Conservation (phyloP, 2,329 filamentous ascomycete species). For the Blumeria hordei region DNA sequence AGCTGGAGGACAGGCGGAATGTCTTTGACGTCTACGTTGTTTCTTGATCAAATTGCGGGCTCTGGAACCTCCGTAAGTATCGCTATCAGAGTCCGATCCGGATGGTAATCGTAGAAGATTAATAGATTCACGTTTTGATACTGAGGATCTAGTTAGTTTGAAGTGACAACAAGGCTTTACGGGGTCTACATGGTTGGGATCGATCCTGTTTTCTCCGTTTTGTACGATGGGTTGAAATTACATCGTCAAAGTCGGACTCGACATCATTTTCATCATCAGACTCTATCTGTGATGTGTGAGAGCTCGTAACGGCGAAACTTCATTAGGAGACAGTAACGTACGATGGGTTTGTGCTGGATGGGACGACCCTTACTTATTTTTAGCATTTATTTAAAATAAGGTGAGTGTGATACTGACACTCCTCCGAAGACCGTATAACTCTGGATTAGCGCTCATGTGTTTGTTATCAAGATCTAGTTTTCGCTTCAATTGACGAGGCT, state of each 20-base stretch:
- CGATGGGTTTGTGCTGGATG: conserved; percentile 28
- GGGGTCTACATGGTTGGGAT: conserved; percentile 34
- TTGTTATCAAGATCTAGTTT: conserved; percentile 45
- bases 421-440: conserved; percentile 78
- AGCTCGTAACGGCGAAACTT: conserved; percentile 3
- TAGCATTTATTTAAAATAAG: conserved; percentile 4
- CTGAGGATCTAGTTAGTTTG: conserved; percentile 16
- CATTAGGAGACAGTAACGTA: conserved; percentile 16
- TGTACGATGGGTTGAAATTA: conserved; percentile 28
- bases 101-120: conserved; percentile 26
- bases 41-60: conserved; percentile 49
- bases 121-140: conserved; percentile 35
- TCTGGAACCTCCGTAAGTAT: conserved; percentile 56
- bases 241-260: conserved; percentile 52
- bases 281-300: conserved; percentile 23
- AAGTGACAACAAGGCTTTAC: background rate
- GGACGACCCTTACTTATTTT: conserved; percentile 23
- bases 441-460: conserved; percentile 74
- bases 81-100: conserved; percentile 45
- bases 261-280: conserved; percentile 22
- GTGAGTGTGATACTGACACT: conserved; percentile 33
- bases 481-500: conserved; percentile 46
- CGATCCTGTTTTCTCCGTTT: conserved; percentile 47
- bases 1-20: conserved; percentile 38
- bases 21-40: conserved; percentile 48